Base-by-base conservation (phyloP, 2,329 filamentous ascomycete species). In the Beauveria caledonica region DNA sequence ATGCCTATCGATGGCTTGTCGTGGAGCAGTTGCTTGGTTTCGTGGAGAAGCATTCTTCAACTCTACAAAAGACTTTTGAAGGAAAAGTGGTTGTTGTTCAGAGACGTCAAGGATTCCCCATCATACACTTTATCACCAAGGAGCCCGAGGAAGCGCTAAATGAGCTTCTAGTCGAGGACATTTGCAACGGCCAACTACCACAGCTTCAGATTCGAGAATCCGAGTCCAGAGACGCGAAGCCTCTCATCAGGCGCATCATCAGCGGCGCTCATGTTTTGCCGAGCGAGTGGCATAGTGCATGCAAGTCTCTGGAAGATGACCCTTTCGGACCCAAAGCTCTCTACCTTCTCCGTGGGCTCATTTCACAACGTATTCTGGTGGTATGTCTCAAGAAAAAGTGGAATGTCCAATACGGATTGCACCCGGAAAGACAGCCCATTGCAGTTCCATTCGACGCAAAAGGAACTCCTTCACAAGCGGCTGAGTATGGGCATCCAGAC, bases 401-500 rank as follows among this genome's bases (percentile, higher is more conserved):
- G 81, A 85, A 86, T 29, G 86, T 91, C 0, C 77, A 83, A 48
- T 92, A 86, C 51, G 84, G 84, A 0, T 70, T 86, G 0, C 78
- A 85, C 63, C 77, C 80, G 0, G 50, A 63, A 0, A 76, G 87
- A 15, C 74, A 79, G 45, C 83, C 84, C 0, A 79, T 88, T 5
- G 86, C 87, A 0, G 87, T 90, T 0, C 87, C 87, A 0, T 90
- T 80, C 53, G 77, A 82, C 11, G 84, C 85, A 0, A 89, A 90
- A 60, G 87, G 86, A 2, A 75, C 79, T 0, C 86, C 87, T 0
- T 80, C 79, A 0, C 79, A 82, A 0, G 78, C 83, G 6, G 82
- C 86, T 0, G 87, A 90, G 64, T 90, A 81, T 67, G 83, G 85
- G 0, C 86, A 91, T 63, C 85, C 86, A 0, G 79, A 91, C 64